phyloP scores from a whole-genome alignment of 768 basidiomycete species.

The Nevesoporus exiguus region DNA sequence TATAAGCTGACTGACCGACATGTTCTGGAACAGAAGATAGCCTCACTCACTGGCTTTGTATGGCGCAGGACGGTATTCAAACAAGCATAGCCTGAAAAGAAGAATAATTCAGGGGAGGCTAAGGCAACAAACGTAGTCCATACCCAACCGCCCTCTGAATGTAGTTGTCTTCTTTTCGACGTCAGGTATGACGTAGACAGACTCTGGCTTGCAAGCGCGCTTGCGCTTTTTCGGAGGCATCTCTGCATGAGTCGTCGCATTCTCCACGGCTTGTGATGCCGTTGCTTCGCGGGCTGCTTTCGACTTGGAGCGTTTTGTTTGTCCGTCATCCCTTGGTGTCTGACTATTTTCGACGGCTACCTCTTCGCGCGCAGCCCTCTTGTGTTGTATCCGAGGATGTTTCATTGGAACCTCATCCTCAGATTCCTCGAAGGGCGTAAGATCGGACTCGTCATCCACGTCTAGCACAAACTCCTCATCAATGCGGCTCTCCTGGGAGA shows the following conservation, averaged over 20 bases:
- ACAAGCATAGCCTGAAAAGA: conserved; percentile 65
- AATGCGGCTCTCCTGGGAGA: not conserved
- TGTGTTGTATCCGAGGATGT: not conserved
- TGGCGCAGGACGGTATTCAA: conserved; percentile 79
- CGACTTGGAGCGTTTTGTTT: not conserved
- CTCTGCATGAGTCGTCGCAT: not conserved
- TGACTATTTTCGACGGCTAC: not conserved
- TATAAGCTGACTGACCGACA: conserved; percentile 42
- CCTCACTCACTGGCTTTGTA: conserved; percentile 57
- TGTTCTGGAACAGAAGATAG: conserved; percentile 75
- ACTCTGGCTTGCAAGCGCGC: conserved; percentile 39
- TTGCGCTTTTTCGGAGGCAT: conserved; percentile 26
- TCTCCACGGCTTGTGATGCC: conserved; percentile 13
- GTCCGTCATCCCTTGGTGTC: not conserved
- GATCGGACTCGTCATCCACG: conserved; percentile 9
- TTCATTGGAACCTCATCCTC: not conserved
- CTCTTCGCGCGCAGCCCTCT: not conserved
- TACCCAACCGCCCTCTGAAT: conserved; percentile 65
- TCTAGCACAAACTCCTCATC: not conserved
- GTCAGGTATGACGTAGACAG: conserved; percentile 66
- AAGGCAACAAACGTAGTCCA: not conserved
- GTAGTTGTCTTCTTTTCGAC: conserved; percentile 64
- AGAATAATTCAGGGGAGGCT: conserved; percentile 1
- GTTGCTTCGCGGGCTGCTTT: conserved; percentile 6
- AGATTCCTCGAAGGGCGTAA: conserved; percentile 11